Conservation (phyloP, 257 asterid species). For the Osmanthus fragrans region DNA sequence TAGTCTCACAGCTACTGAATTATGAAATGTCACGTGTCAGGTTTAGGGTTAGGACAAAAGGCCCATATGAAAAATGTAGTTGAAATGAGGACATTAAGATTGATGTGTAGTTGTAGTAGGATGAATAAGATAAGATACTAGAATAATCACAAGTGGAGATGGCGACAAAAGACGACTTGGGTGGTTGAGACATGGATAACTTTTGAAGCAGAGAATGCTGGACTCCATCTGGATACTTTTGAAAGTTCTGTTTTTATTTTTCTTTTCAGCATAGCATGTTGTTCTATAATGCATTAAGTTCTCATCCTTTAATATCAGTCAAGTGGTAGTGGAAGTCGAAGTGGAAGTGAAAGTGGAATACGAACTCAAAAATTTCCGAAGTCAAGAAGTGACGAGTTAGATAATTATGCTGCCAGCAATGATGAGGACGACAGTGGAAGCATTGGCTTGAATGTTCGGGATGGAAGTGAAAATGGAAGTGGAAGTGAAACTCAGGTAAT, state of each 20-base stretch:
- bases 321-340: constrained; percentile 94
- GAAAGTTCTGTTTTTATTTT: not conserved
- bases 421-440: constrained; percentile 58
- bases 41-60: not conserved
- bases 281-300: not conserved
- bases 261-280: not conserved
- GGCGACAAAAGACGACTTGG: not conserved
- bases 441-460: constrained; percentile 49
- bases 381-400: constrained; percentile 55
- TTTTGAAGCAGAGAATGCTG: not conserved
- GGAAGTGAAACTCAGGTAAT: constrained; percentile 62
- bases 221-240: constrained; percentile 3
- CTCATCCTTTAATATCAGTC: constrained; percentile 52
- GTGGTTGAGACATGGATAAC: not conserved
- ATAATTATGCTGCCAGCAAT: constrained; percentile 46
- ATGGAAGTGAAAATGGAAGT: constrained; percentile 75
- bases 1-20: not conserved
- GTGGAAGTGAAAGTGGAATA: constrained; percentile 70
- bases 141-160: not conserved
- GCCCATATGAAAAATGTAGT: not conserved
- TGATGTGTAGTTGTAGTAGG: not conserved
- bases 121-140: not conserved
- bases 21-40: not conserved
- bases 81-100: not conserved
- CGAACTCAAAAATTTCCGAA: constrained; percentile 73